A percentile compares a stretch with the other conserved stretches of the same genome.
phyloP scores from a whole-genome alignment of 2,329 filamentous ascomycete species.

The Colletotrichum sp. region DNA sequence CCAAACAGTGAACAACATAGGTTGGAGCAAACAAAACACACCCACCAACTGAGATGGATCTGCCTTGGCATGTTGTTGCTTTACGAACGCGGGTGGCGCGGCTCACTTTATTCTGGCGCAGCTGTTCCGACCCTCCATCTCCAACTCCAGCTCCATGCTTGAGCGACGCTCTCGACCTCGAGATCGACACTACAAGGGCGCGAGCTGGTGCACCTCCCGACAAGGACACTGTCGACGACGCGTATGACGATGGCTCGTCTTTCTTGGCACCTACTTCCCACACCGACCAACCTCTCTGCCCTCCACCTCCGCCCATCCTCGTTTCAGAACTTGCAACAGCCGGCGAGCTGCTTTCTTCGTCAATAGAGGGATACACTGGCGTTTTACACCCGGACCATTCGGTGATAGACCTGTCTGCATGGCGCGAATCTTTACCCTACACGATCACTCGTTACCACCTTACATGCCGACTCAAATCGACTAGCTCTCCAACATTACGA shows the following conservation, averaged over 20 bases:
- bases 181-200: background rate
- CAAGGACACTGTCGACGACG: background rate
- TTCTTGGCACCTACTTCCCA: background rate
- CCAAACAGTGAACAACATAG: background rate
- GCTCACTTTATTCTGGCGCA: background rate
- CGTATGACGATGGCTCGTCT: background rate
- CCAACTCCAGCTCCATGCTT: background rate
- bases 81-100: constrained; percentile 15
- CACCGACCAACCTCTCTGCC: background rate
- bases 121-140: constrained; percentile 16
- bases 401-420: constrained; percentile 9
- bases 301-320: background rate
- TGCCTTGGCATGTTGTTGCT: background rate
- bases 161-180: background rate
- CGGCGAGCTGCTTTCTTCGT: background rate
- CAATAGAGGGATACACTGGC: constrained; percentile 4
- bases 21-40: background rate
- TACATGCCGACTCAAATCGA: background rate
- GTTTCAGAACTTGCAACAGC: background rate
- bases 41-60: background rate
- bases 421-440: background rate
- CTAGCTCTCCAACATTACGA: background rate
- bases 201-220: background rate
- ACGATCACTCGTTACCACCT: background rate
- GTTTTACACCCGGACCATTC: background rate